Percentiles rank a stretch among this genome's conserved stretches.
phyloP scores from a whole-genome alignment of 2,329 filamentous ascomycete genomes.

The Zymoseptoria brevis region DNA sequence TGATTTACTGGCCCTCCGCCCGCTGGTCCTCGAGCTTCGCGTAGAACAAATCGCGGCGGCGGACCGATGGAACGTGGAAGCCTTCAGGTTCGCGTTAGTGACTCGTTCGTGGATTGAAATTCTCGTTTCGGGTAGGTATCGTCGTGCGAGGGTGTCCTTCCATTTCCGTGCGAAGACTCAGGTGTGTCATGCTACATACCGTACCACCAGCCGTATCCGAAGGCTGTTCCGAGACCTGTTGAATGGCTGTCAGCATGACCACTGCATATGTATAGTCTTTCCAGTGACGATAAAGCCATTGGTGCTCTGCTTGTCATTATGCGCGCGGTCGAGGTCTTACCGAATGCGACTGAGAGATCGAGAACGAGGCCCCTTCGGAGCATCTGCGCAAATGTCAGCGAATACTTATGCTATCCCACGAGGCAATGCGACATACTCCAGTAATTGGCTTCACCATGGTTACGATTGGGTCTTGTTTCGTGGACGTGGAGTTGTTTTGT shows the following conservation, averaged over 20 bases:
- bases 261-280: neutral
- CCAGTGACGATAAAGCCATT: neutral
- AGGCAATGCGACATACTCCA: conserved; percentile 35
- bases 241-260: conserved; percentile 8
- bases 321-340: conserved; percentile 39
- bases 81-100: conserved; percentile 33
- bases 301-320: neutral
- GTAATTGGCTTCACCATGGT: conserved; percentile 42
- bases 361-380: conserved; percentile 58
- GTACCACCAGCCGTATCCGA: conserved; percentile 63
- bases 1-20: conserved; percentile 39
- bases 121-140: neutral
- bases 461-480: neutral
- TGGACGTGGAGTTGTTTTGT: neutral
- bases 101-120: neutral
- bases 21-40: conserved; percentile 56
- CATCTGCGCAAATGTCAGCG: conserved; percentile 44
- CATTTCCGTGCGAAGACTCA: conserved; percentile 5
- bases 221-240: conserved; percentile 53
- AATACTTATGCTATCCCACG: neutral
- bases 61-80: conserved; percentile 57
- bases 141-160: neutral
- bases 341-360: conserved; percentile 58
- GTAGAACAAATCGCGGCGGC: conserved; percentile 57
- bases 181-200: conserved; percentile 35